Evolutionary conservation across 345 rosid genomes (phyloP), one percentile per base, ranked within the genome.

Genomic region (Gynandropsis gynandra): DNA sequence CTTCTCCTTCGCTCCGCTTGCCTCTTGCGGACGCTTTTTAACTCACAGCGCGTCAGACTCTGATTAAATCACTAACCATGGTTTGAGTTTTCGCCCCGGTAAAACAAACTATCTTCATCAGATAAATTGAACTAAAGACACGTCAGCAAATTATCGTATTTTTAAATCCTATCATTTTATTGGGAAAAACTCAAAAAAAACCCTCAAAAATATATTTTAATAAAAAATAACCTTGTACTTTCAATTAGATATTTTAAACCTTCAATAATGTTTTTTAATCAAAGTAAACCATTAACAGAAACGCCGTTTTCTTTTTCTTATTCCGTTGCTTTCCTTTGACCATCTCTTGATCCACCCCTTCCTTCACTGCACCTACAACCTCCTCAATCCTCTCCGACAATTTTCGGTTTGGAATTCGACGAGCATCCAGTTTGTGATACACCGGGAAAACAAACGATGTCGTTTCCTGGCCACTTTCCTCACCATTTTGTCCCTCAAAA

Each of bases 401-500:
- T 55, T 75, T 80, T 64, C 67, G 59, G 10, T 67, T 58, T 7
- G 66, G 61, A 42, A 61, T 21, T 49, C 52, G 71, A 16, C 70
- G 70, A 51, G 47, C 51, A 1, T 79, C 72, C 51, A 54, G 48
- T 62, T 90, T 86, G 33, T 76, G 87, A 75, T 74, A 74, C 58
- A 90, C 63, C 4, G 96, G 95, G 58, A 86, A 72, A 52, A 86
- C 43, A 61, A 86, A 83, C 54, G 96, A 63, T 53, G 57, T 53
- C 54, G 63, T 58, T 64, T 70, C 72, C 14, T 42, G 42, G 10
- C 12, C 24, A 41, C 9, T 16, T 5, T 47, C 45, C 0, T 59
- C 56, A 15, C 80, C 74, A 59, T 71, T 67, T 7, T 67, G 64
- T 52, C 73, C 69, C 4, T 70, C 70, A 41, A 70, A 62, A 64